These are phyloP conservation scores for Dactylella cylindrospora DNA, from an alignment of 2,329 filamentous ascomycete genomes.

Conservation along the genomic window DNA sequence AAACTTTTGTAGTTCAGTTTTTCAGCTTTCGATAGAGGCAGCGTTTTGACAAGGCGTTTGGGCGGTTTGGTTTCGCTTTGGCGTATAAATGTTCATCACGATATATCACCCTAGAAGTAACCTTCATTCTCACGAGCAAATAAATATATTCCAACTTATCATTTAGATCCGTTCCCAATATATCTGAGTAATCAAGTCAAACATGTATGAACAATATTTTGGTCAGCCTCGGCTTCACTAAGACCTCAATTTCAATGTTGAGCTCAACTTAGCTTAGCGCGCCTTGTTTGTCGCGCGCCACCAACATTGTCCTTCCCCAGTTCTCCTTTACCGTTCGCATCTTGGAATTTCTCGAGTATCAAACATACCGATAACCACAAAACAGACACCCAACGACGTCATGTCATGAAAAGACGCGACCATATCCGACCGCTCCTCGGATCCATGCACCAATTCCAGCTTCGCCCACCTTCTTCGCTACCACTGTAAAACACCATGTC, in stretches of 20 bases:
- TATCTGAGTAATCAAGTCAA: neutral
- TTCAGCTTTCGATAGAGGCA: neutral
- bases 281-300: conserved; percentile 8
- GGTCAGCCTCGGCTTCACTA: too few species aligned
- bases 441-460: conserved; percentile 9
- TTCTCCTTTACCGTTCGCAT: conserved; percentile 13
- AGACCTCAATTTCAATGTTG: too few species aligned
- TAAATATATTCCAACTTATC: too few species aligned
- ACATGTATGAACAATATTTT: too few species aligned
- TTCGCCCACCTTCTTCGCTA: neutral
- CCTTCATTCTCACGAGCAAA: too few species aligned
- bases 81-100: too few species aligned
- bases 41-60: neutral
- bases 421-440: conserved; percentile 2
- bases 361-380: conserved; percentile 4
- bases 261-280: neutral
- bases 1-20: neutral
- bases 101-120: too few species aligned
- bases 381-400: conserved; percentile 4
- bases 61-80: too few species aligned
- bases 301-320: neutral
- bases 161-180: neutral
- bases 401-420: conserved; percentile 39
- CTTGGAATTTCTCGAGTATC: conserved; percentile 10
- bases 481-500: conserved; percentile 18